These are phyloP conservation scores for Acer negundo DNA, from an alignment of 345 rosid species.

Conservation along the genomic window DNA sequence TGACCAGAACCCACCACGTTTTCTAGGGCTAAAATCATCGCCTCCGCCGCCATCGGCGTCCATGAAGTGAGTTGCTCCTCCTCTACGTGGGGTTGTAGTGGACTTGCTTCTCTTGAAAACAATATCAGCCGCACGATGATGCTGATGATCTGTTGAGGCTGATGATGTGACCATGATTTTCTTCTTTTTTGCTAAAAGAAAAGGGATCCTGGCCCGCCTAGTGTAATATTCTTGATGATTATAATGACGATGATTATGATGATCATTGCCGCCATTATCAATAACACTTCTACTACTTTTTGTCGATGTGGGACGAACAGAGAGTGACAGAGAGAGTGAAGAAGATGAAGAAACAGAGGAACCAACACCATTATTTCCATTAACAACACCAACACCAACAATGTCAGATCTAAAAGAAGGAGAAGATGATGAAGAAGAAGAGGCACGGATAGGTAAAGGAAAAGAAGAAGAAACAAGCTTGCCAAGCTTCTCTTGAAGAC, in stretches of 20 bases:
- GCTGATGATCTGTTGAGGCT: constrained; percentile 34
- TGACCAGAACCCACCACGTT: constrained; percentile 82
- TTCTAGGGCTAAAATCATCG: constrained; percentile 59
- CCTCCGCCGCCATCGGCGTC: constrained; percentile 29
- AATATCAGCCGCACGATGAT: constrained; percentile 31
- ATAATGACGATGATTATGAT: constrained; percentile 1
- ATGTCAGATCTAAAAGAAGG: constrained; percentile 89
- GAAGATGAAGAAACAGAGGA: constrained; percentile 26
- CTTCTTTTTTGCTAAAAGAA: constrained; percentile 76
- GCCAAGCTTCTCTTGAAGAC: constrained; percentile 97
- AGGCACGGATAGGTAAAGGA: constrained; percentile 57
- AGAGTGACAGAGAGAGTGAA: constrained; percentile 44
- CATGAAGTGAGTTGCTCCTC: constrained; percentile 30
- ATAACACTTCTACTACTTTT: constrained; percentile 22
- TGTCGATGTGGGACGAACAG: constrained; percentile 34
- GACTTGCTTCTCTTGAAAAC: constrained; percentile 89
- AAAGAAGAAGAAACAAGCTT: constrained; percentile 90
- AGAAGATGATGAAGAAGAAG: constrained; percentile 64
- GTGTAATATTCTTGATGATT: constrained; percentile 32
- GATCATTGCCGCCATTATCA: constrained; percentile 17
- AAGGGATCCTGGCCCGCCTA: constrained; percentile 57
- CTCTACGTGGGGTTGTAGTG: constrained; percentile 45
- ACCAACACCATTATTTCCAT: constrained; percentile 14
- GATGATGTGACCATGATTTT: constrained; percentile 48
- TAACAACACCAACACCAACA: constrained; percentile 16